Base-by-base conservation (phyloP, 345 rosid species). In the Eucalyptus melliodora region DNA sequence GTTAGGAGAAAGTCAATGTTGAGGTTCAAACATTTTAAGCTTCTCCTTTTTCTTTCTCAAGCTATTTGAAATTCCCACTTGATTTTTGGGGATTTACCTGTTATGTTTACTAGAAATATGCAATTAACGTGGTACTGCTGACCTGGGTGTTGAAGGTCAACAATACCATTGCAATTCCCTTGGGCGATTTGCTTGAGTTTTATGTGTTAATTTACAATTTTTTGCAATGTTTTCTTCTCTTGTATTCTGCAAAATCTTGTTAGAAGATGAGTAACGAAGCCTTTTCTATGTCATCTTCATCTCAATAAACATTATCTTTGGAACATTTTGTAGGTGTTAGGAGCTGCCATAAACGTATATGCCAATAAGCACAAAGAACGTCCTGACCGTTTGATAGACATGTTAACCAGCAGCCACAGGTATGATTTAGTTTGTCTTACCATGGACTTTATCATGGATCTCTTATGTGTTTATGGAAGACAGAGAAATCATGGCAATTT, bases 401-500 rank as follows among this genome's bases (percentile, higher is more conserved):
- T 97, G 99, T 90, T 97, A 90, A 96, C 96, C 89, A 97, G 99
- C 94, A 96, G 97, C 91, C 99, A 97, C 93, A 94, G 99, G 99
- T 97, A 93, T 88, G 77, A 77, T 87, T 88, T 45, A 49, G 87
- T 16, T 59, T 86, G 50, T 27, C 34, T 34, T 59, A 15, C 31
- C 65, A 51, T 86, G 88, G 62, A 34, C 67, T 56, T 31, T 17
- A 37, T n/a, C 24, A 37, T n/a, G 37, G 65, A 86, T 31, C 49
- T 86, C 30, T 86, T 86, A 77, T 8, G 47, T 77, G 16, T 11
- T 11, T 77, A 11, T 12, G 9, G 27, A 77, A 77, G 47, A 77
- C 27, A 21, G 4, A 72, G 42, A 77, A 77, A 21, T 77, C 15
- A 37, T 77, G 83, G 27, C 9, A 77, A 77, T 17, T 34, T 72